Conservation (phyloP, 2,329 filamentous ascomycete species). For the Coleophoma crateriformis region DNA sequence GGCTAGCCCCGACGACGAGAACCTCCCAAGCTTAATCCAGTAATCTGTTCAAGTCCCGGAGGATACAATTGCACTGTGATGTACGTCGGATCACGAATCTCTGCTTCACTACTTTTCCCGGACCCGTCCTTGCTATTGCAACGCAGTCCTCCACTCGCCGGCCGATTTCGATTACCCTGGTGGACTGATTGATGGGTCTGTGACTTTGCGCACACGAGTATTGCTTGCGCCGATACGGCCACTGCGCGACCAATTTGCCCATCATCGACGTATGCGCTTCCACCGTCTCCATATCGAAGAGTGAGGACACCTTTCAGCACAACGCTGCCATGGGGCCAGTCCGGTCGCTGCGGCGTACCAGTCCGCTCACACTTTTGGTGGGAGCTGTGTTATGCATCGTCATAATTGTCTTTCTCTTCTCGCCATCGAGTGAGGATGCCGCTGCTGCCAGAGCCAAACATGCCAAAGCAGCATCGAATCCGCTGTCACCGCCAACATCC, state of each 20-base stretch:
- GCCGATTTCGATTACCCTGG: background rate
- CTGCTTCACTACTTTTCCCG: too few species aligned
- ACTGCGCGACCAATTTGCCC: background rate
- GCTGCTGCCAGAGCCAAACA: conserved; percentile 42
- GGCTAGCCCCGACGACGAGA: background rate
- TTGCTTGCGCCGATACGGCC: background rate
- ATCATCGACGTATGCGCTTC: conserved; percentile 15
- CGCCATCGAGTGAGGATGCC: conserved; percentile 42
- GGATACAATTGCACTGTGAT: background rate
- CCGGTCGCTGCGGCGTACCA: conserved; percentile 73
- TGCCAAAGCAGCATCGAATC: conserved; percentile 57
- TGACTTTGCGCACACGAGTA: conserved; percentile 2
- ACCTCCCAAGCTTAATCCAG: background rate
- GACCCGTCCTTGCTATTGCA: too few species aligned
- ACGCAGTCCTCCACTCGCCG: background rate
- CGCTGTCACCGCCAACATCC: conserved; percentile 67
- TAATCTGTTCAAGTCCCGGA: background rate
- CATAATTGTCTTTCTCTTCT: conserved; percentile 60
- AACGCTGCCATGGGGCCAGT: conserved; percentile 48
- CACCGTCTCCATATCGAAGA: conserved; percentile 8
- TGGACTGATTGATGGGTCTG: conserved; percentile 1
- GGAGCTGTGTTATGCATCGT: conserved; percentile 68
- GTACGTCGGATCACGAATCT: too few species aligned
- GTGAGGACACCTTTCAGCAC: conserved; percentile 21
- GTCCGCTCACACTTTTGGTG: conserved; percentile 68